These are phyloP conservation scores for Parascedosporium putredinis DNA, from an alignment of 2,329 filamentous ascomycete genomes.

Conservation along the genomic window DNA sequence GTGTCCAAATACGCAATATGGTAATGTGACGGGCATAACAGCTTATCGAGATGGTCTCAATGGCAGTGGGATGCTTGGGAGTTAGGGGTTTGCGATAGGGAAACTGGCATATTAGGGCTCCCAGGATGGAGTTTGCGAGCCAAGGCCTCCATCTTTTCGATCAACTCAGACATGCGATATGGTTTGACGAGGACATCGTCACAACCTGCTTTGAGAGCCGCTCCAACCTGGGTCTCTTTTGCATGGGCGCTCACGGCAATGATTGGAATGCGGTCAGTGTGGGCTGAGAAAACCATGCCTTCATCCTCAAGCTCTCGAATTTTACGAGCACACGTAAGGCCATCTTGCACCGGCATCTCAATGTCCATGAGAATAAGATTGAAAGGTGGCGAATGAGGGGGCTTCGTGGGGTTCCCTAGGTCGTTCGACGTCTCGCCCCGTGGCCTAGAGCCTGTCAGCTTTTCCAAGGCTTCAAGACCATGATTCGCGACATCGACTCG, in stretches of 20 bases:
- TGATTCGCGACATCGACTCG: constrained; percentile 45
- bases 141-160: constrained; percentile 48
- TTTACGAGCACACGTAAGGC: constrained; percentile 52
- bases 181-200: constrained; percentile 65
- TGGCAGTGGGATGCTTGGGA: not conserved
- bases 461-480: constrained; percentile 44
- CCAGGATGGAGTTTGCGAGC: constrained; percentile 20
- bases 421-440: constrained; percentile 7
- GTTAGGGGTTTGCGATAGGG: too few species aligned
- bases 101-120: too few species aligned
- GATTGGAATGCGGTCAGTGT: constrained; percentile 45
- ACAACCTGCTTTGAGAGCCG: constrained; percentile 40
- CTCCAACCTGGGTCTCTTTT: constrained; percentile 46
- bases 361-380: constrained; percentile 65
- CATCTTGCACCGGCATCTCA: constrained; percentile 67
- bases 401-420: not conserved
- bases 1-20: not conserved
- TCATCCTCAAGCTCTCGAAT: constrained; percentile 52
- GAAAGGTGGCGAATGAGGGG: constrained; percentile 24
- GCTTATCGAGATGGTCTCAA: not conserved
- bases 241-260: constrained; percentile 61
- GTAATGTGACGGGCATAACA: not conserved
- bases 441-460: constrained; percentile 19
- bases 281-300: constrained; percentile 34
- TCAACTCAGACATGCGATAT: constrained; percentile 51